phyloP scores from a whole-genome alignment of 2,329 filamentous ascomycete genomes.

The Thielaviopsis populi region DNA sequence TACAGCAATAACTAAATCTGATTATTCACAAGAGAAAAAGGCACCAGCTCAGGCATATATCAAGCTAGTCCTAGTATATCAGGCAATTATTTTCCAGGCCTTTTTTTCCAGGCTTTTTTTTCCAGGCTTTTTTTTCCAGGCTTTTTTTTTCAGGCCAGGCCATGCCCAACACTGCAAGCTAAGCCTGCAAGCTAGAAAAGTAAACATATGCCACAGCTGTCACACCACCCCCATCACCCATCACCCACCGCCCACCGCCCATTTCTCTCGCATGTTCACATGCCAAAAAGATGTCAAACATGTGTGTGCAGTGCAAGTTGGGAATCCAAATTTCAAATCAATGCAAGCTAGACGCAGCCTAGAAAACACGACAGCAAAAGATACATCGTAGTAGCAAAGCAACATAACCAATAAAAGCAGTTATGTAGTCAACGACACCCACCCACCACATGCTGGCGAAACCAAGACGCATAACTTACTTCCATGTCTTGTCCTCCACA shows the following conservation, averaged over 20 bases:
- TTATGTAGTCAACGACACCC: neutral
- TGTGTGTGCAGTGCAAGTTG: neutral
- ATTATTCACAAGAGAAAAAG: conserved; percentile 16
- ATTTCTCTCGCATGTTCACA: neutral
- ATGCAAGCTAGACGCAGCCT: neutral
- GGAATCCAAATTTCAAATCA: neutral
- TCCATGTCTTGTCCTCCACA: neutral
- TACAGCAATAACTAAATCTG: neutral
- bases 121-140: neutral
- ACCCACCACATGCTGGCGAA: neutral
- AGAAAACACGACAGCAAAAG: neutral
- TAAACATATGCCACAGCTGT: neutral
- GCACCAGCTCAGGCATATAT: conserved; percentile 8
- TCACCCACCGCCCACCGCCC: too few species aligned
- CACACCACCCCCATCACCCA: neutral
- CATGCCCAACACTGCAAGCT: too few species aligned
- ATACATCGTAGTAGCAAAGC: neutral
- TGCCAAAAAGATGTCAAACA: neutral
- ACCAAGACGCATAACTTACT: neutral
- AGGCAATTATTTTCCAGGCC: neutral
- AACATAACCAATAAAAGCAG: neutral
- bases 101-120: neutral
- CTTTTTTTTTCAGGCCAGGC: neutral
- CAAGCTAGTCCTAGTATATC: neutral
- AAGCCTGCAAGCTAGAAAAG: neutral